A percentile compares a stretch with the other conserved stretches of the same genome.
phyloP scores from a whole-genome alignment of 208 protist genomes.

The Leptomonas pyrrhocoris region DNA sequence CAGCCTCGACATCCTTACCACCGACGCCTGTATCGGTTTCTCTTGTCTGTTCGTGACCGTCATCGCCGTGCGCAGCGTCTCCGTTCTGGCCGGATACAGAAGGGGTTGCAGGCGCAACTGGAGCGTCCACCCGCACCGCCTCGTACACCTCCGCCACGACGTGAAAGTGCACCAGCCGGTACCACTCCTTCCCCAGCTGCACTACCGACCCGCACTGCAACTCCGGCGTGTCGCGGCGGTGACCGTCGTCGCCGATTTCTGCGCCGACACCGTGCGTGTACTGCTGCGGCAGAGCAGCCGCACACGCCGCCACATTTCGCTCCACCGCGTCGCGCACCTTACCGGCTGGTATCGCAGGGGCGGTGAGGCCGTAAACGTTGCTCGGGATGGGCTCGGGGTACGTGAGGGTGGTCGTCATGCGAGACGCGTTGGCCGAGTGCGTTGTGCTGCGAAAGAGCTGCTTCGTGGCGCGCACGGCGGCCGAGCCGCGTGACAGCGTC shows the following conservation, averaged over 20 bases:
- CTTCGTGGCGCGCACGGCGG: conserved; percentile 67
- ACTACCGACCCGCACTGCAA: conserved; percentile 51
- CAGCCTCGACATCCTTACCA: no score
- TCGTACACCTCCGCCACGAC: conserved; percentile 80
- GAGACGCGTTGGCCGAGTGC: conserved; percentile 26
- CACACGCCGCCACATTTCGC: conserved; percentile 36
- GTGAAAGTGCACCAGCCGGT: conserved; percentile 54
- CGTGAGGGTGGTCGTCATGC: conserved; percentile 42
- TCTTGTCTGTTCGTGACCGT: neutral
- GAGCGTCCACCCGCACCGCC: conserved; percentile 37
- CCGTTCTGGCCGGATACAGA: neutral
- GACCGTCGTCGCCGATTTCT: neutral
- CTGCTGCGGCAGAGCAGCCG: conserved; percentile 19
- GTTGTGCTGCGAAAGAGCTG: conserved; percentile 64
- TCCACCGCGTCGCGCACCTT: conserved; percentile 53
- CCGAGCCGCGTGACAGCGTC: conserved; percentile 46
- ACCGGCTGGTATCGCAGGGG: conserved; percentile 42
- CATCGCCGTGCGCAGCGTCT: neutral
- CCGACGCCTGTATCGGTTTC: no score
- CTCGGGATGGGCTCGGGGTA: conserved; percentile 59
- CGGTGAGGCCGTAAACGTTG: conserved; percentile 54
- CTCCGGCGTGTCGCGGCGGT: conserved; percentile 31
- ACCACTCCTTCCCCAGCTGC: conserved; percentile 39
- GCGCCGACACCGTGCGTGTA: conserved; percentile 3
- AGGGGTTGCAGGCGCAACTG: conserved; percentile 3